Evolutionary conservation across 2,329 filamentous ascomycete genomes (phyloP).

Genomic region (Botrytis cinerea): DNA sequence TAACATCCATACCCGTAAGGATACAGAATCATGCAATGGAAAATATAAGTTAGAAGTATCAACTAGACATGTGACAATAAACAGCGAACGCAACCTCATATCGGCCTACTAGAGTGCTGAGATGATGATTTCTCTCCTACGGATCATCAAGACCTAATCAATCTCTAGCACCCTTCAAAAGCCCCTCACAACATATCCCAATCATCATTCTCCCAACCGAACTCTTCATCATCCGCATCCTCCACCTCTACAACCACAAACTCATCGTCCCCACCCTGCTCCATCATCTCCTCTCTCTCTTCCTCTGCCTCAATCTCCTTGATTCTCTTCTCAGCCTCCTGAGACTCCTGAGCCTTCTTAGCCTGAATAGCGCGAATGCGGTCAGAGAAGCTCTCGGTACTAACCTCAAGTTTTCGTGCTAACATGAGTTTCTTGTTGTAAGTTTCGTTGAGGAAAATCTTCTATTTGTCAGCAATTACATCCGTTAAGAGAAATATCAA

Average conservation of each 20-base stretch:
- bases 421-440: neutral
- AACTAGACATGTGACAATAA: too few relatives aligned
- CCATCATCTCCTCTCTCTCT: neutral
- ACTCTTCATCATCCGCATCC: neutral
- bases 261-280: neutral
- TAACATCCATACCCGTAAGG: fast-evolving
- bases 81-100: too few relatives aligned
- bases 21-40: neutral
- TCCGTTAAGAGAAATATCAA: fast-evolving
- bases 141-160: neutral
- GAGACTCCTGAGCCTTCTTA: neutral
- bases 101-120: too few relatives aligned
- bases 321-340: too few relatives aligned
- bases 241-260: constrained; percentile 9
- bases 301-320: neutral
- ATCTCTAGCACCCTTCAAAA: fast-evolving
- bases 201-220: neutral
- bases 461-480: neutral
- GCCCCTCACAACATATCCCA: neutral
- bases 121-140: neutral
- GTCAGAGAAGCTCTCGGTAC: neutral
- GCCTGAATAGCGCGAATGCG: neutral
- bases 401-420: neutral
- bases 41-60: too few relatives aligned
- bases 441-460: neutral